Conservation (phyloP, 495 filamentous ascomycete species). For the Letharia lupina region DNA sequence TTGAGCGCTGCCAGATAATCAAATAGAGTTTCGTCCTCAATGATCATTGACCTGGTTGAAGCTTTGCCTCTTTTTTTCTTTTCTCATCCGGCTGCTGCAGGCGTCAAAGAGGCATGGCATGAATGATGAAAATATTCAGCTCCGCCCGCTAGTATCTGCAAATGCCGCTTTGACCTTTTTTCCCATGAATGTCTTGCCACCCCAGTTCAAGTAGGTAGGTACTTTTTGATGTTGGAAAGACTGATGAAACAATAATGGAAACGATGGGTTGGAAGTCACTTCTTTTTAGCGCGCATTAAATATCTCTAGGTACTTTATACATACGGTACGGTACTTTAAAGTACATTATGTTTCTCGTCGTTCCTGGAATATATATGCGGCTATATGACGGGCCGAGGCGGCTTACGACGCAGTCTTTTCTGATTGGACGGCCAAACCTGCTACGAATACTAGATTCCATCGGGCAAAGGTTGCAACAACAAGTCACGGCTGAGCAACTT, state of each 20-base stretch:
- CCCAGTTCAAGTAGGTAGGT: no score
- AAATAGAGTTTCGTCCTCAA: constrained; percentile 4
- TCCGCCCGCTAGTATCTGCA: neutral
- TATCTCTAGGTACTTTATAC: no score
- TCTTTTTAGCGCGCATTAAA: no score
- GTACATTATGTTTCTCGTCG: neutral
- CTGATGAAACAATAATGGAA: neutral
- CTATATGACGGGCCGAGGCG: constrained; percentile 5
- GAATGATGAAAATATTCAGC: neutral
- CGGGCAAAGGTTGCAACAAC: neutral
- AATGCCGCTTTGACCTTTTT: neutral
- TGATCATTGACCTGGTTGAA: neutral
- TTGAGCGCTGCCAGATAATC: constrained; percentile 5
- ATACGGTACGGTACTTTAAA: no score
- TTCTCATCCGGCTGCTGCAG: neutral
- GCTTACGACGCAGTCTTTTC: neutral
- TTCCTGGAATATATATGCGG: neutral
- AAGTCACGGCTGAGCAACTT: constrained; percentile 1
- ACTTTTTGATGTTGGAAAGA: neutral
- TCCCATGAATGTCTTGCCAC: no score
- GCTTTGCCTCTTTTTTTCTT: neutral
- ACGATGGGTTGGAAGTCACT: neutral
- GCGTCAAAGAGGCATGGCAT: constrained; percentile 1
- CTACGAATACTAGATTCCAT: neutral
- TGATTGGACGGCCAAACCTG: neutral